Percentiles rank a stretch among this genome's conserved stretches.
These are phyloP conservation scores for Acidomyces sp. DNA, from an alignment of 495 filamentous ascomycete species.

Conservation along the genomic window DNA sequence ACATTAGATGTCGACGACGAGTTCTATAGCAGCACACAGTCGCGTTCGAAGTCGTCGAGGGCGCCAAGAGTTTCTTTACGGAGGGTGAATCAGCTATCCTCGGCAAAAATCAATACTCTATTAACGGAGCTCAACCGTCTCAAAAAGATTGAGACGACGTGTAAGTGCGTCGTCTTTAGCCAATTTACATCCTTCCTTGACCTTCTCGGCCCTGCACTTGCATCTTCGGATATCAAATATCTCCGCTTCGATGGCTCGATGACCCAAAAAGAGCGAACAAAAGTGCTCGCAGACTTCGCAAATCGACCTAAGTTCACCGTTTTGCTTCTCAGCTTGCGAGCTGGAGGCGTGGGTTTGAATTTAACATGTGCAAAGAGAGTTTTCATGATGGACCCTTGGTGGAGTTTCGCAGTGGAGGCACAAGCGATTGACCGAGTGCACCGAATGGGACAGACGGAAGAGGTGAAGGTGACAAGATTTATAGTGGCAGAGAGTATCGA, in stretches of 20 bases:
- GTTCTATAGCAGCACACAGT: slow-evolving; percentile 12
- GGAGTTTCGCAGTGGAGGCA: slow-evolving; percentile 92
- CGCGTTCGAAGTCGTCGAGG: slow-evolving; percentile 21
- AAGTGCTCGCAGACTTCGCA: slow-evolving; percentile 59
- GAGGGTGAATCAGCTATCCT: slow-evolving; percentile 63
- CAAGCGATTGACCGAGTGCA: slow-evolving; percentile 99
- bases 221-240: slow-evolving; percentile 55
- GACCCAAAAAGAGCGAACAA: slow-evolving; percentile 67
- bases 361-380: slow-evolving; percentile 77
- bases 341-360: slow-evolving; percentile 89
- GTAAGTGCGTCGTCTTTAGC: slow-evolving; percentile 88
- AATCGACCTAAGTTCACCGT: slow-evolving; percentile 35
- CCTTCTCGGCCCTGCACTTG: slow-evolving; percentile 68
- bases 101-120: slow-evolving; percentile 73
- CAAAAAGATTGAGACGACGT: slow-evolving; percentile 43
- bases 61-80: slow-evolving; percentile 57
- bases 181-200: slow-evolving; percentile 96
- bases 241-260: slow-evolving; percentile 86
- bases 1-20: slow-evolving; percentile 11
- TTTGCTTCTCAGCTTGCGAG: slow-evolving; percentile 71
- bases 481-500: slow-evolving; percentile 85
- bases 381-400: slow-evolving; percentile 99
- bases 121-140: slow-evolving; percentile 58
- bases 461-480: slow-evolving; percentile 76
- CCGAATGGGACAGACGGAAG: slow-evolving; percentile 84